Conservation (phyloP, 1,284 basidiomycete genomes). For the Heterobasidion irregulare region DNA sequence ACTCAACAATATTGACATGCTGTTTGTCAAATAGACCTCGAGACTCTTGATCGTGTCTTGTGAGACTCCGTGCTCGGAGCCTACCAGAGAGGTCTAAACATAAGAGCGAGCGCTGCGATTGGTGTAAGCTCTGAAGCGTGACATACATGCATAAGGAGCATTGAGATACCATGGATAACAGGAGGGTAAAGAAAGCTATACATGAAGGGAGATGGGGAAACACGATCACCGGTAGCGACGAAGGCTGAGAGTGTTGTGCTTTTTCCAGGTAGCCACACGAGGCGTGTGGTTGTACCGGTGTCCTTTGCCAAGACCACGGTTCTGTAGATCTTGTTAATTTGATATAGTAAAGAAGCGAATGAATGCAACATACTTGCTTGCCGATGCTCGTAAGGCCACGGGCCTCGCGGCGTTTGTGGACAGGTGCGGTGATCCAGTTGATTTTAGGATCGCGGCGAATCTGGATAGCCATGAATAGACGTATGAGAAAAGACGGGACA, state of each 20-base stretch:
- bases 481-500: not conserved
- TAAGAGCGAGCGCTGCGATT: not conserved
- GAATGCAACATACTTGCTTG: constrained; percentile 61
- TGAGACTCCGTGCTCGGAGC: not conserved
- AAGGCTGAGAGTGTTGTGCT: constrained; percentile 96
- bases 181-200: constrained; percentile 3
- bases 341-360: constrained; percentile 1
- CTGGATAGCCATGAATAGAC: constrained; percentile 24
- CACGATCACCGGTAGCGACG: constrained; percentile 87
- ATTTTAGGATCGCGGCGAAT: constrained; percentile 94
- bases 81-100: not conserved
- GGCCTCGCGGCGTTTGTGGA: constrained; percentile 98
- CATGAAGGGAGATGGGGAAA: constrained; percentile 13
- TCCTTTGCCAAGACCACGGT: constrained; percentile 94
- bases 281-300: constrained; percentile 93
- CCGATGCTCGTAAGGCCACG: constrained; percentile 96
- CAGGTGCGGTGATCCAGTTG: constrained; percentile 98
- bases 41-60: no score
- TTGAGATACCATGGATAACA: not conserved
- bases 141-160: not conserved
- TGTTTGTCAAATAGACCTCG: no score
- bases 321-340: constrained; percentile 31
- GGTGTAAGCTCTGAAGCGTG: not conserved
- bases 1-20: no score
- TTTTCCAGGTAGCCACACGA: constrained; percentile 89